Evolutionary conservation across 2,329 filamentous ascomycete species (phyloP).

Genomic region (Calonectria ilicicola): DNA sequence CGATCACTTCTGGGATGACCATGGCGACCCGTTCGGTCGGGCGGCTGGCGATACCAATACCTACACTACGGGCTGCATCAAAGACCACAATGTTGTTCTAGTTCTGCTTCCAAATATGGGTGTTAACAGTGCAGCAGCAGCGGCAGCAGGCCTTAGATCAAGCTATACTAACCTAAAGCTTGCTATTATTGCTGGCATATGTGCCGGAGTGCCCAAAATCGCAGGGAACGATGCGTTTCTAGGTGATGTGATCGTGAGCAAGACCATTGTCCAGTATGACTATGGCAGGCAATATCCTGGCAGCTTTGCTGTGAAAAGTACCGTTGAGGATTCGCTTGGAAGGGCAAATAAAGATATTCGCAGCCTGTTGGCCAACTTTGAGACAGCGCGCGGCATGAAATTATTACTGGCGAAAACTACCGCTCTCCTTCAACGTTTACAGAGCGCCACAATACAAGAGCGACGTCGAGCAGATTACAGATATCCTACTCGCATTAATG

Average conservation of each 20-base stretch:
- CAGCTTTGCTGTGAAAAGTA: conserved; percentile 39
- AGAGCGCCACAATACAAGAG: no score
- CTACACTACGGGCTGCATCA: conserved; percentile 40
- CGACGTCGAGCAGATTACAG: no score
- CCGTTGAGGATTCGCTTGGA: conserved; percentile 36
- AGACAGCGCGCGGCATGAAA: no score
- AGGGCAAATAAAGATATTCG: no score
- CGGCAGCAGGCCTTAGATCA: conserved; percentile 40
- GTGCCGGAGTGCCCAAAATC: conserved; percentile 48
- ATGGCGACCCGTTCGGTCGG: no score
- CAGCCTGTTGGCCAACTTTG: no score
- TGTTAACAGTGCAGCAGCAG: conserved; percentile 42
- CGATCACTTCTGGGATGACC: neutral
- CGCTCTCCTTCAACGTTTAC: no score
- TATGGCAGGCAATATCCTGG: conserved; percentile 40
- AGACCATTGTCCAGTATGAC: conserved; percentile 44
- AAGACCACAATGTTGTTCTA: conserved; percentile 43
- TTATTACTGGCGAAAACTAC: no score
- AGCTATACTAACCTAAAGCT: conserved; percentile 49
- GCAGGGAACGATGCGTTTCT: conserved; percentile 37
- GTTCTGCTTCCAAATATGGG: conserved; percentile 41
- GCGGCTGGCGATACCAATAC: no score
- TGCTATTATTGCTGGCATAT: conserved; percentile 53
- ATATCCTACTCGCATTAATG: no score
- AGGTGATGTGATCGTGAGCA: conserved; percentile 49